A percentile compares a stretch with the other conserved stretches of the same genome.
Conservation (phyloP, 495 filamentous ascomycete genomes). For the Apiosordaria backusii region DNA sequence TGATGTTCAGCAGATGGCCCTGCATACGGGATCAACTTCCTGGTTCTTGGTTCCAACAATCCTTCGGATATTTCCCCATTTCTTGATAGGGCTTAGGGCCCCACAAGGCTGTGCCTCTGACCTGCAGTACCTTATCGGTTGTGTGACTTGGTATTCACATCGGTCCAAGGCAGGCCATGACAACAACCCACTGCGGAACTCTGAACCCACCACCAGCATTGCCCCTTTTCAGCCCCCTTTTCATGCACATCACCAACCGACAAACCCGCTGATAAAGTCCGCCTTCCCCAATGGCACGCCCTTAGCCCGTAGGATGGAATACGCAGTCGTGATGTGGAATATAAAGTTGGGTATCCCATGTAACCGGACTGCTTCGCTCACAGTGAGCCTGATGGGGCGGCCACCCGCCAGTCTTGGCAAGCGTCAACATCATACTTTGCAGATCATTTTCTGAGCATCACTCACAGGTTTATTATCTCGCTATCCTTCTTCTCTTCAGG, state of each 20-base stretch:
- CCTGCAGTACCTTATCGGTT: neutral
- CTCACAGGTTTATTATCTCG: neutral
- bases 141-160: neutral
- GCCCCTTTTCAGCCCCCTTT: neutral
- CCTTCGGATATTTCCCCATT: neutral
- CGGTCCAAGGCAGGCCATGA: neutral
- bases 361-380: slow-evolving; percentile 28
- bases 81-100: neutral
- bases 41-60: neutral
- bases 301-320: slow-evolving; percentile 52
- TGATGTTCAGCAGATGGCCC: neutral
- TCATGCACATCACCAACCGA: neutral
- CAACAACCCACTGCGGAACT: too few relatives aligned
- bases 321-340: slow-evolving; percentile 58
- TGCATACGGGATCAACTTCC: neutral
- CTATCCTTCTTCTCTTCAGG: neutral
- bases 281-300: slow-evolving; percentile 56
- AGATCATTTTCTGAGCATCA: neutral
- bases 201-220: neutral
- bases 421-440: neutral
- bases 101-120: neutral
- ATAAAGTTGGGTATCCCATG: slow-evolving; percentile 54
- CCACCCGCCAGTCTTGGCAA: neutral
- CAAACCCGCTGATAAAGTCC: slow-evolving; percentile 37
- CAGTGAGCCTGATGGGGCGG: slow-evolving; percentile 6